A percentile compares a stretch with the other conserved stretches of the same genome.
These are phyloP conservation scores for Neonothopanus nambi DNA, from an alignment of 1,284 basidiomycete genomes.

Conservation along the genomic window DNA sequence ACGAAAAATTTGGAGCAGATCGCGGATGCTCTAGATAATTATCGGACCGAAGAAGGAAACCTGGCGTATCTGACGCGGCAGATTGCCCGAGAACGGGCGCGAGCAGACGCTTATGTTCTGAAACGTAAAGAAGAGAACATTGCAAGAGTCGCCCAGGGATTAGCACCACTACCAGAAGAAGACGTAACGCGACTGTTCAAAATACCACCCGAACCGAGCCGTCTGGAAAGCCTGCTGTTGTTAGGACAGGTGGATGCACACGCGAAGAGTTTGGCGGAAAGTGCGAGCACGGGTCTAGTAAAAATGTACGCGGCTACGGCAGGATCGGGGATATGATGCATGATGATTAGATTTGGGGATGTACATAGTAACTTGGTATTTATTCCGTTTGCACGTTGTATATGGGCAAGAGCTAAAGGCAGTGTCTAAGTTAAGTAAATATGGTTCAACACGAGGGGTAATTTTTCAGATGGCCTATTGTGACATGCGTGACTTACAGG, in stretches of 20 bases:
- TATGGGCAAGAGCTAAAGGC: background rate
- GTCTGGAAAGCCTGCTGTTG: slow-evolving; percentile 86
- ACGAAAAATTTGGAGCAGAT: slow-evolving; percentile 79
- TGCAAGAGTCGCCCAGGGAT: slow-evolving; percentile 78
- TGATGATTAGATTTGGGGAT: slow-evolving; percentile 6
- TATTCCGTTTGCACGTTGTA: background rate
- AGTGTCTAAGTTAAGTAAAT: too few species aligned
- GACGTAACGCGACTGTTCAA: slow-evolving; percentile 84
- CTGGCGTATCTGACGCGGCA: slow-evolving; percentile 91
- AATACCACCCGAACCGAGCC: slow-evolving; percentile 86
- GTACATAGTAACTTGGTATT: background rate
- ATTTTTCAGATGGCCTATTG: too few species aligned
- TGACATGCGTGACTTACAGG: too few species aligned
- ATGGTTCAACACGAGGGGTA: too few species aligned
- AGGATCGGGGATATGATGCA: slow-evolving; percentile 25
- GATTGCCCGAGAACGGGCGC: slow-evolving; percentile 85
- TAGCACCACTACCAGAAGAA: slow-evolving; percentile 86
- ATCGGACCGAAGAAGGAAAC: slow-evolving; percentile 91
- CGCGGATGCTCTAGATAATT: slow-evolving; percentile 82
- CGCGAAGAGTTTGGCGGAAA: slow-evolving; percentile 73
- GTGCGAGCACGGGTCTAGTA: slow-evolving; percentile 68
- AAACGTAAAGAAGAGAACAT: slow-evolving; percentile 93
- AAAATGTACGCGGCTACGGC: slow-evolving; percentile 75
- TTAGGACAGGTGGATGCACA: slow-evolving; percentile 88
- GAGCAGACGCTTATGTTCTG: slow-evolving; percentile 78